These are phyloP conservation scores for Choiromyces venosus DNA, from an alignment of 495 filamentous ascomycete genomes.

Conservation along the genomic window DNA sequence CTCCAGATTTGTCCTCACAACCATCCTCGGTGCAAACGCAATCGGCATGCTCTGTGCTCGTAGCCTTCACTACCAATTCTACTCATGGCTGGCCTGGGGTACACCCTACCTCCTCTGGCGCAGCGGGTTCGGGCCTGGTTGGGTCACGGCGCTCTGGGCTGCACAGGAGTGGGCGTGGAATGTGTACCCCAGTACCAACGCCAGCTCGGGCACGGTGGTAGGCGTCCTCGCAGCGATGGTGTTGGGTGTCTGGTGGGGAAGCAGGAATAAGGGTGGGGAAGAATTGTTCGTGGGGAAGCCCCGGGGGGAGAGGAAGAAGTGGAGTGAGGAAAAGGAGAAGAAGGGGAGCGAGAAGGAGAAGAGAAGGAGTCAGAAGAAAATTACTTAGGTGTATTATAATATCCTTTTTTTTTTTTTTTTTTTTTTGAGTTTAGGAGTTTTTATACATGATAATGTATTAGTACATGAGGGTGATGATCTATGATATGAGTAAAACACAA, in stretches of 20 bases:
- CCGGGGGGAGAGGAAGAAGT: constrained; percentile 5
- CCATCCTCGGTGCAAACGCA: constrained; percentile 70
- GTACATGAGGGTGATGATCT: background rate
- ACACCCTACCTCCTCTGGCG: constrained; percentile 89
- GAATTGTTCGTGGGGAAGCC: constrained; percentile 13
- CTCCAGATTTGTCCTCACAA: constrained; percentile 68
- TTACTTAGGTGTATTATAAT: constrained; percentile 7
- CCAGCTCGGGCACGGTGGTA: constrained; percentile 74
- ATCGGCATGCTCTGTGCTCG: constrained; percentile 88
- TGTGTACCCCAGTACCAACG: constrained; percentile 79
- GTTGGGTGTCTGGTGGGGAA: constrained; percentile 57
- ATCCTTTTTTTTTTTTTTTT: constrained; percentile 15
- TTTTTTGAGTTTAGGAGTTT: background rate
- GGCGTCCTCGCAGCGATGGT: constrained; percentile 62
- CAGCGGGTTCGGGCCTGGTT: constrained; percentile 63
- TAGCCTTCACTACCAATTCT: constrained; percentile 95
- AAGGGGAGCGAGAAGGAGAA: constrained; percentile 1
- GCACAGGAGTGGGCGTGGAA: constrained; percentile 97
- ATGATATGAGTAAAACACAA: background rate
- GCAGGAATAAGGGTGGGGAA: constrained; percentile 46
- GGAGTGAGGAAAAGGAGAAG: constrained; percentile 8
- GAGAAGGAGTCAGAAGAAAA: constrained; percentile 5
- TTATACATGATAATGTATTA: background rate
- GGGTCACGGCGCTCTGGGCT: constrained; percentile 69
- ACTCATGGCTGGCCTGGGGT: constrained; percentile 84